Evolutionary conservation across 2,329 filamentous ascomycete species (phyloP).

Genomic region (Fusarium odoratissimum): DNA sequence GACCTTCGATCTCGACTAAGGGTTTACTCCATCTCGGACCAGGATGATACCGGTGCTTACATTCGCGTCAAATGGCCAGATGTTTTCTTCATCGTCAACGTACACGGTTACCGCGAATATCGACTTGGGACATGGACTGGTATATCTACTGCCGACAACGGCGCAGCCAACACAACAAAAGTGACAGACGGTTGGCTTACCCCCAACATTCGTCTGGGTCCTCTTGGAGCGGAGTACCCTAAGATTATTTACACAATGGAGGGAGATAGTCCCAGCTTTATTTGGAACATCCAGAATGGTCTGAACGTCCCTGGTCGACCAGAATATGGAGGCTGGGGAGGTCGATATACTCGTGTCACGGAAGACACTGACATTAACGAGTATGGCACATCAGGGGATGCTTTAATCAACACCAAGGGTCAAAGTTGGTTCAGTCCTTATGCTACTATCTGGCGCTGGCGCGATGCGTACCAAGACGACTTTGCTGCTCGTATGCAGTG

Average conservation of each 20-base stretch:
- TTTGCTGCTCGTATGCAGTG: slow-evolving; percentile 22
- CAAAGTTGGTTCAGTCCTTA: slow-evolving; percentile 4
- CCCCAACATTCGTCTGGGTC: slow-evolving; percentile 4
- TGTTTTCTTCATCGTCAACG: slow-evolving; percentile 7
- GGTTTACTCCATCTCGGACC: slow-evolving; percentile 20
- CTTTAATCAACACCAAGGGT: not conserved
- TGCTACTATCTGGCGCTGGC: slow-evolving; percentile 21
- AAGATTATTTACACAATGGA: slow-evolving; percentile 5
- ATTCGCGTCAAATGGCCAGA: slow-evolving; percentile 11
- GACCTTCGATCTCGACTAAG: slow-evolving; percentile 4
- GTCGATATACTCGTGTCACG: slow-evolving; percentile 5
- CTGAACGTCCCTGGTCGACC: slow-evolving; percentile 3
- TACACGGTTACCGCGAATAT: slow-evolving; percentile 10
- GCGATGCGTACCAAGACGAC: slow-evolving; percentile 20
- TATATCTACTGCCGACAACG: not conserved
- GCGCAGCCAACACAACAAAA: not conserved
- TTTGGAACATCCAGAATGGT: slow-evolving; percentile 15
- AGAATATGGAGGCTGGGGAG: slow-evolving; percentile 14
- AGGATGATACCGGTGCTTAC: slow-evolving; percentile 4
- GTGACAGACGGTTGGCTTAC: slow-evolving; percentile 2
- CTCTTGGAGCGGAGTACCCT: not conserved
- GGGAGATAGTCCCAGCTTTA: slow-evolving; percentile 7
- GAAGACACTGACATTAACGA: slow-evolving; percentile 5
- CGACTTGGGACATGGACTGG: not conserved
- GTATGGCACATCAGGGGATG: slow-evolving; percentile 7